Base-by-base conservation (phyloP, 148 eudicot genomes). In the Fagopyrum homotropicum region DNA sequence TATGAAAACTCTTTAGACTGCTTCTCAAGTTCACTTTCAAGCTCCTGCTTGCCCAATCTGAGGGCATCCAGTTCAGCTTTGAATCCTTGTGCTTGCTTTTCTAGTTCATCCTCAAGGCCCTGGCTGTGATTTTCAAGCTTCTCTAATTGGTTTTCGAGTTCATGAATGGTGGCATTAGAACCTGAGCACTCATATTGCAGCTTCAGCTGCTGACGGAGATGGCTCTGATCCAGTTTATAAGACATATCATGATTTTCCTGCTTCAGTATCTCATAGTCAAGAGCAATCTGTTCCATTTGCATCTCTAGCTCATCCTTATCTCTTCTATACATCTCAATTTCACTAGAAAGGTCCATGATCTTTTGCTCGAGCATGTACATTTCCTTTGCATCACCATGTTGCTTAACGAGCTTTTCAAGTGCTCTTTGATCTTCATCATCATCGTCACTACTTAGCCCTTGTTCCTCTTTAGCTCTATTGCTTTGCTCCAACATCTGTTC, bases 261-360 rank as follows among this genome's bases (percentile, higher is more conserved):
- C 88, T 92, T 96, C 75, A 92, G 64, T 70, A 96, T 90, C 78
- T 96, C 99, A 71, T 96, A 92, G 76, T 96, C 99, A 35, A 96
- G 91, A 14, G 95, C 90, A 73, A 96, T 89, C 84, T 96, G 99
- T 88, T 96, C 99, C 90, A 92, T 81, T 80, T 92, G 99, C 82
- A 89, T 83, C 85, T 92, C 98, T 11, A 92, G 76, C 63, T 96
- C 99, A 76, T 92, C 99, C 81, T 81, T 95, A 54, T 94, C 97
- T 80, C 97, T 84, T 74, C 84, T 88, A 75, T 75, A 90, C 77
- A 88, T 89, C 72, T 92, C 93, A 48, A 96, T 79, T 80, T 96
- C 99, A 75, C 83, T 80, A 69, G 86, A 82, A 51, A 88, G 84
- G 76, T 89, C 98, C 82, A 84, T 88, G 61, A 93, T 82, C 90